Evolutionary conservation across 495 filamentous ascomycete genomes (phyloP).

Genomic region (Articulospora tetracladia): DNA sequence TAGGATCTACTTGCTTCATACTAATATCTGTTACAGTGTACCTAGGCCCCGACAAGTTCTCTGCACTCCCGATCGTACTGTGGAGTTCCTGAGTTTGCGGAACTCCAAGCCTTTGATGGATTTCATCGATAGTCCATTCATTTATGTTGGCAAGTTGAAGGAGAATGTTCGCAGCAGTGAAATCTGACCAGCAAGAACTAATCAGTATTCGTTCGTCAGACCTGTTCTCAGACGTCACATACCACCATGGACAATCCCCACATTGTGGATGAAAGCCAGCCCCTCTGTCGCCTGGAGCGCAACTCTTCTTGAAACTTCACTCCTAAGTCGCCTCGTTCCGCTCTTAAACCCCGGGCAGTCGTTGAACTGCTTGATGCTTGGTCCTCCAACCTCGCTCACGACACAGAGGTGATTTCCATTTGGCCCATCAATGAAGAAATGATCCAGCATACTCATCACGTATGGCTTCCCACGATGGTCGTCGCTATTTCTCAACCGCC

Average conservation of each 20-base stretch:
- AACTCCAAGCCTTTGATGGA: slow-evolving; percentile 10
- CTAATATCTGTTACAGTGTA: slow-evolving; percentile 2
- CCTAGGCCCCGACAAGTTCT: neutral
- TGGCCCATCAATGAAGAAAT: slow-evolving; percentile 36
- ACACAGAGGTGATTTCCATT: slow-evolving; percentile 36
- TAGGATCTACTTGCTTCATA: slow-evolving; percentile 11
- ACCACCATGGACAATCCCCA: slow-evolving; percentile 10
- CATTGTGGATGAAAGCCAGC: slow-evolving; percentile 11
- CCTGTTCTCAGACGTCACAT: neutral
- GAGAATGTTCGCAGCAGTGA: slow-evolving; percentile 15
- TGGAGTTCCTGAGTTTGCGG: slow-evolving; percentile 6
- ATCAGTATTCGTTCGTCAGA: neutral
- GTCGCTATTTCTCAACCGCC: neutral
- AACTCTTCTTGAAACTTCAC: slow-evolving; percentile 8
- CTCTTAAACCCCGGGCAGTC: slow-evolving; percentile 7
- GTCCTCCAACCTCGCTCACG: slow-evolving; percentile 23
- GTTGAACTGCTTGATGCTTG: slow-evolving; percentile 13
- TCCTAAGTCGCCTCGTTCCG: slow-evolving; percentile 8
- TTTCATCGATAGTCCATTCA: slow-evolving; percentile 12
- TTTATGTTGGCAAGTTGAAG: slow-evolving; percentile 14
- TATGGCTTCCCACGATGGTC: neutral
- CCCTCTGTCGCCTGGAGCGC: slow-evolving; percentile 7
- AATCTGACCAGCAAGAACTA: slow-evolving; percentile 1
- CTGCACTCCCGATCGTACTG: neutral
- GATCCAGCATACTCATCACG: slow-evolving; percentile 19